Conservation (phyloP, 1,284 basidiomycete genomes). For the Pseudomicrostroma phylloplanum region DNA sequence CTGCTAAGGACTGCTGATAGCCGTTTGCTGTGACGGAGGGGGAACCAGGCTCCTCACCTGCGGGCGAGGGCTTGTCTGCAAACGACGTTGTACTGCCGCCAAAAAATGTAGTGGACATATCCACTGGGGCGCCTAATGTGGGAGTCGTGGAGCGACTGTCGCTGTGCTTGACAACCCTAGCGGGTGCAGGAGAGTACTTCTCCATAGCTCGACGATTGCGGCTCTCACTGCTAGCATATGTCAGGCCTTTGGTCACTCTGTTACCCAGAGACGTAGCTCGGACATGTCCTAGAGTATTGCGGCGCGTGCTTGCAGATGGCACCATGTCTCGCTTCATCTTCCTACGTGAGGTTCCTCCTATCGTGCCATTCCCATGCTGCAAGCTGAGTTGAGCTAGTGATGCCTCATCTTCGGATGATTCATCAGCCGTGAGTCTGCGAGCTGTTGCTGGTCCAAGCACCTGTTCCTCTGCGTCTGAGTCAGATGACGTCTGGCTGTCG, state of each 20-base stretch:
- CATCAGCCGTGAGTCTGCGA: neutral
- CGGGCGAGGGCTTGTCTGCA: too few relatives aligned
- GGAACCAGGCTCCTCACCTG: too few relatives aligned
- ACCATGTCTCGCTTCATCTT: slow-evolving; percentile 23
- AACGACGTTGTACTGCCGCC: too few relatives aligned
- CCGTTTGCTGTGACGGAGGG: too few relatives aligned
- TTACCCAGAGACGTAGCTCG: slow-evolving; percentile 21
- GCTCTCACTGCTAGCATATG: slow-evolving; percentile 31
- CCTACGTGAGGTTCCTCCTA: slow-evolving; percentile 28
- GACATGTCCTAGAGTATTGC: neutral
- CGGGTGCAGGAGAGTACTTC: slow-evolving; percentile 32
- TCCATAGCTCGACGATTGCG: slow-evolving; percentile 43
- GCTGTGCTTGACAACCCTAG: neutral
- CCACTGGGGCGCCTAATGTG: too few relatives aligned
- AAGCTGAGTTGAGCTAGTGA: slow-evolving; percentile 17
- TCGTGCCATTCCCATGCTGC: slow-evolving; percentile 30
- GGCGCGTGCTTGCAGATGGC: slow-evolving; percentile 18
- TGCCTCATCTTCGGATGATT: neutral
- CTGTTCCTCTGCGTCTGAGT: too few relatives aligned
- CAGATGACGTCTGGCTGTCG: too few relatives aligned
- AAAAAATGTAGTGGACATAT: too few relatives aligned
- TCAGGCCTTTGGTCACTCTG: slow-evolving; percentile 30
- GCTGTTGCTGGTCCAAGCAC: too few relatives aligned
- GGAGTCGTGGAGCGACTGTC: too few relatives aligned
- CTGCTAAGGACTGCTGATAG: too few relatives aligned